Evolutionary conservation across 345 rosid genomes (phyloP).

Genomic region (Microcos paniculata): DNA sequence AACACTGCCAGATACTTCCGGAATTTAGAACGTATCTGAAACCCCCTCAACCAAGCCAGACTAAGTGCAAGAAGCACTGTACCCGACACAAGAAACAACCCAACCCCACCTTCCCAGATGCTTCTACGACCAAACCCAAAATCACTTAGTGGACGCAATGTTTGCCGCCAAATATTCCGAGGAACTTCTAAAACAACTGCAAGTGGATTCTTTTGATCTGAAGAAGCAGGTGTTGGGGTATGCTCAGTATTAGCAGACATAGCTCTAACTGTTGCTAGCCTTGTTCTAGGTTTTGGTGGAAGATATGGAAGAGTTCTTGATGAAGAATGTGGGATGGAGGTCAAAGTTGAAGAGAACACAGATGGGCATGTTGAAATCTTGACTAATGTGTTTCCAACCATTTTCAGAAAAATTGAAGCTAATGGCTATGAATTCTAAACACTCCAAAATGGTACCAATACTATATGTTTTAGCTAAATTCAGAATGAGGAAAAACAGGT

Average conservation of each 20-base stretch:
- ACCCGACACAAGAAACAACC: slow-evolving; percentile 89
- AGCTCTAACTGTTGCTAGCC: slow-evolving; percentile 39
- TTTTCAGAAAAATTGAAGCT: slow-evolving; percentile 16
- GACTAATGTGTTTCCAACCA: slow-evolving; percentile 49
- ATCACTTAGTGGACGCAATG: slow-evolving; percentile 78
- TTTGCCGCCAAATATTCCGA: slow-evolving; percentile 70
- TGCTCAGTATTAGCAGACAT: slow-evolving; percentile 52
- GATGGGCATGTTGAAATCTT: slow-evolving; percentile 43
- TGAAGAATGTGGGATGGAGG: slow-evolving; percentile 33
- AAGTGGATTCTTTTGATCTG: slow-evolving; percentile 50
- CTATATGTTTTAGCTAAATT: slow-evolving; percentile 5
- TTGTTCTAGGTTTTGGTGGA: slow-evolving; percentile 50
- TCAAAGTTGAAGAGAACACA: slow-evolving; percentile 36
- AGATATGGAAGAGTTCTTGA: slow-evolving; percentile 45
- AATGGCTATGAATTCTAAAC: not conserved
- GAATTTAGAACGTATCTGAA: slow-evolving; percentile 76
- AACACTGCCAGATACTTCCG: slow-evolving; percentile 81
- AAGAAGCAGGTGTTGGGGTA: slow-evolving; percentile 45
- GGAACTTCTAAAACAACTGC: slow-evolving; percentile 72
- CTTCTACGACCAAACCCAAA: slow-evolving; percentile 92
- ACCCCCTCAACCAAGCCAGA: slow-evolving; percentile 91
- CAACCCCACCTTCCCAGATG: slow-evolving; percentile 99
- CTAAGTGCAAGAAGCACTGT: slow-evolving; percentile 77
- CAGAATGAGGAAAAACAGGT: not conserved
- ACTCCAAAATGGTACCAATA: not conserved